Percentiles rank a stretch among this genome's conserved stretches.
phyloP scores from a whole-genome alignment of 2,329 filamentous ascomycete species.

The Cercospora sesami region DNA sequence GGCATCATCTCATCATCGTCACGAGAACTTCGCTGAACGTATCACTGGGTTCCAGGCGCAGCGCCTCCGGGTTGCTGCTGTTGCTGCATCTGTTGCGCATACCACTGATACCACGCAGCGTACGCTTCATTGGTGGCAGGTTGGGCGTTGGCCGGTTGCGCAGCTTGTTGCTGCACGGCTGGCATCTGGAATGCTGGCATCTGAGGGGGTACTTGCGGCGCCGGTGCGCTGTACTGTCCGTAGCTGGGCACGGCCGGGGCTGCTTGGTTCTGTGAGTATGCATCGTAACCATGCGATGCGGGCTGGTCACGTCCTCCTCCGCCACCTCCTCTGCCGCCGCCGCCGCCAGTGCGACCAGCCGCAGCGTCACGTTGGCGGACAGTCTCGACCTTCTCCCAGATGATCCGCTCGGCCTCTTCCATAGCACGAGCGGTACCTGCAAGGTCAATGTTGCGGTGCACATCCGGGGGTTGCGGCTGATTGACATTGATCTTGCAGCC shows the following conservation, averaged over 20 bases:
- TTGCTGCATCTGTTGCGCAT: slow-evolving; percentile 21
- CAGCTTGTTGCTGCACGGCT: slow-evolving; percentile 26
- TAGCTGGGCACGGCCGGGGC: slow-evolving; percentile 36
- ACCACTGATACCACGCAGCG: slow-evolving; percentile 26
- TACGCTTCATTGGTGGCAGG: slow-evolving; percentile 28
- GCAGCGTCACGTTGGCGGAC: slow-evolving; percentile 60
- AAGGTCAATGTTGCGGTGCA: slow-evolving; percentile 81
- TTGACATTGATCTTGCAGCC: slow-evolving; percentile 95
- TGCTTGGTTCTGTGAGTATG: slow-evolving; percentile 52
- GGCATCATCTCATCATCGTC: slow-evolving; percentile 29
- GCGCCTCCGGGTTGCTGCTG: slow-evolving; percentile 39
- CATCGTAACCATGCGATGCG: slow-evolving; percentile 41
- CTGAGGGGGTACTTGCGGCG: slow-evolving; percentile 33
- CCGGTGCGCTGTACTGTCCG: slow-evolving; percentile 33
- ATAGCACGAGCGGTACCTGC: slow-evolving; percentile 78
- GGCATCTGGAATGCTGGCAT: slow-evolving; percentile 39
- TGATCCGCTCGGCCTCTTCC: slow-evolving; percentile 75
- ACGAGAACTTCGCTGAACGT: slow-evolving; percentile 27
- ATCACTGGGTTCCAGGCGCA: slow-evolving; percentile 37
- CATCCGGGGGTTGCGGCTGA: slow-evolving; percentile 74
- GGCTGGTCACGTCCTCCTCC: slow-evolving; percentile 30
- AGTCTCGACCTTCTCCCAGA: slow-evolving; percentile 88
- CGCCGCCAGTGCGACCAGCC: slow-evolving; percentile 34
- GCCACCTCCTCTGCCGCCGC: slow-evolving; percentile 28
- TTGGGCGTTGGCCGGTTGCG: slow-evolving; percentile 21